These are phyloP conservation scores for Diaporthe vaccinii DNA, from an alignment of 2,329 filamentous ascomycete genomes.

Conservation along the genomic window DNA sequence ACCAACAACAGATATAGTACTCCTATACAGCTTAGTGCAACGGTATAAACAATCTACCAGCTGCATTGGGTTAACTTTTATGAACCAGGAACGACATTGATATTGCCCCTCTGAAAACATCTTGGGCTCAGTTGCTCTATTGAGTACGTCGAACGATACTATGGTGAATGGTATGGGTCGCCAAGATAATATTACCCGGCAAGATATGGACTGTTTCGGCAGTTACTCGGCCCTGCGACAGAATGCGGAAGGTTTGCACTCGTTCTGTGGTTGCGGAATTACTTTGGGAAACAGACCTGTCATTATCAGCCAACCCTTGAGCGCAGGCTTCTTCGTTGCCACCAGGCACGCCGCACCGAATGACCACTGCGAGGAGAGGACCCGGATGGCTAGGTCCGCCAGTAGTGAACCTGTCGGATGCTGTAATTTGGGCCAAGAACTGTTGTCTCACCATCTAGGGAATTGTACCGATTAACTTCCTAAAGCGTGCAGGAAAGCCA, in stretches of 20 bases:
- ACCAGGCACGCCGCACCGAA: not conserved
- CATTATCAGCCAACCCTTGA: not conserved
- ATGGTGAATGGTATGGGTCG: not conserved
- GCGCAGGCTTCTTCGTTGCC: not conserved
- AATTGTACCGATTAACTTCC: not conserved
- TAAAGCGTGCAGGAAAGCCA: not conserved
- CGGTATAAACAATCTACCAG: not conserved
- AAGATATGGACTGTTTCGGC: not conserved
- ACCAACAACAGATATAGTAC: not conserved
- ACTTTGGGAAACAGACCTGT: not conserved
- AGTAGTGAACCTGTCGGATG: not conserved
- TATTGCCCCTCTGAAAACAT: not conserved
- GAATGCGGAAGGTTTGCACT: too few relatives aligned
- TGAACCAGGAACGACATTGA: not conserved
- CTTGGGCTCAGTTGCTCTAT: not conserved
- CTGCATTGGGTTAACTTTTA: not conserved
- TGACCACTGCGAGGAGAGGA: rapidly evolving
- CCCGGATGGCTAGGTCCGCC: not conserved
- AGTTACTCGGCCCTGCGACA: not conserved
- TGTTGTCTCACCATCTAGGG: not conserved
- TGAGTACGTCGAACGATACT: not conserved
- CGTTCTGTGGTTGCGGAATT: not conserved
- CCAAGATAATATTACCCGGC: slow-evolving; percentile 16
- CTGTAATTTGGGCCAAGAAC: not conserved
- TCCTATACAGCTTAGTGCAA: not conserved